Percentiles rank a stretch among this genome's conserved stretches.
Evolutionary conservation across 371 early-diverging fungal species (phyloP).

Genomic region (Rhizopus delemar): DNA sequence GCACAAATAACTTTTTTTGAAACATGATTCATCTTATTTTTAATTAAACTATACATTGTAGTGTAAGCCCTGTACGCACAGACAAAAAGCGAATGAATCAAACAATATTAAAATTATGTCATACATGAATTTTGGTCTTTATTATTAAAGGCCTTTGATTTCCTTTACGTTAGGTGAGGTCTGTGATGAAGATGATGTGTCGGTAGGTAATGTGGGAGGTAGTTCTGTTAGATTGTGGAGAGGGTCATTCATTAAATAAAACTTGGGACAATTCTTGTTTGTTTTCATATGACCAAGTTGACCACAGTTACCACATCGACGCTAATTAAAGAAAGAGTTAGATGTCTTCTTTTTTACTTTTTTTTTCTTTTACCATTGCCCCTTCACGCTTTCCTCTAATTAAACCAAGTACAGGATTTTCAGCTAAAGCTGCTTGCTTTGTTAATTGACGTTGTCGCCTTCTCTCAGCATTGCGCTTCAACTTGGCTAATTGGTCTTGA

Average conservation of each 20-base stretch:
- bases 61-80: no score
- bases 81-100: no score
- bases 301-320: conserved; percentile 84
- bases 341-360: not conserved
- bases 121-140: no score
- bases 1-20: no score
- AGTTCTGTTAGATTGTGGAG: not conserved
- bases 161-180: no score
- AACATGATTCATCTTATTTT: no score
- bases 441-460: conserved; percentile 52
- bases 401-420: conserved; percentile 57
- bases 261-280: conserved; percentile 81
- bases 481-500: conserved; percentile 62
- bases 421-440: conserved; percentile 54
- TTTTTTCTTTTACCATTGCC: conserved; percentile 37
- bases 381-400: conserved; percentile 60
- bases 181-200: not conserved
- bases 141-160: no score
- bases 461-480: conserved; percentile 66
- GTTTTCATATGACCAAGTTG: conserved; percentile 88
- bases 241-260: conserved; percentile 42
- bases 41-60: no score
- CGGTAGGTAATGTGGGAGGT: conserved; percentile 3
- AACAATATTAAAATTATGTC: no score
- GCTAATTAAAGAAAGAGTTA: conserved; percentile 30